Base-by-base conservation (phyloP, 1,284 basidiomycete genomes). In the Peniophora sp. region DNA sequence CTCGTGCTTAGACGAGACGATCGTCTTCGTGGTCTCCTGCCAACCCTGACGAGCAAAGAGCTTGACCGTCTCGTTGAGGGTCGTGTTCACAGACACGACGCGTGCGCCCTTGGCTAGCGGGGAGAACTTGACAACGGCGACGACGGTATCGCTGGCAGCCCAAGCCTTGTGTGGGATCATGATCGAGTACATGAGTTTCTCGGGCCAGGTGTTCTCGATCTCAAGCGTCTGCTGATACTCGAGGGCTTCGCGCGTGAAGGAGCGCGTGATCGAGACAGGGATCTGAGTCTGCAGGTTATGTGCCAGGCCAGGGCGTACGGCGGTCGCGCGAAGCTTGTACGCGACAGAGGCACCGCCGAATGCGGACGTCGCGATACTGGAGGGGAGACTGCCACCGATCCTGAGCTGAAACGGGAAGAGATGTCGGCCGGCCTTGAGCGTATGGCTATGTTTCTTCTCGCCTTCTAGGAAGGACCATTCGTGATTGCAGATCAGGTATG, bases 171-270 rank as follows among this genome's bases (percentile, higher is more conserved):
- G 88, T 0, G 89, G 89, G 43, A 92, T 68, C 73, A 87, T 81
- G 60, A 95, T 81, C 6, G 85, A 84, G 68, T 94, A 94, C 88
- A 93, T 93, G 65, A 95, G 72, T 70, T 96, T 97, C 37, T 88
- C 88, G 0, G 94, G 93, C 94, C 94, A 97, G 12, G 92, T 94
- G 66, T 95, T 96, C 67, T 96, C 92, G 55, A 89, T 86, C 66
- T 97, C 94, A 53, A 96, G 78, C 1, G 92, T 93, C 66, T 97
- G 93, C 62, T 92, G 93, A 72, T 92, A 97, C 67, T 97, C 94
- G 59, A 96, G 79, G 1, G 93, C 87, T 57, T 95, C 92, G 2
- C 80, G 66, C 3, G 81, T 75, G 60, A 92, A 88, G 2, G 85
- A 82, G 51, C 92, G 82, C 47, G 88, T 60, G 55, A 97, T 72